These are phyloP conservation scores for Garcia nutans DNA, from an alignment of 345 rosid genomes.

Conservation along the genomic window DNA sequence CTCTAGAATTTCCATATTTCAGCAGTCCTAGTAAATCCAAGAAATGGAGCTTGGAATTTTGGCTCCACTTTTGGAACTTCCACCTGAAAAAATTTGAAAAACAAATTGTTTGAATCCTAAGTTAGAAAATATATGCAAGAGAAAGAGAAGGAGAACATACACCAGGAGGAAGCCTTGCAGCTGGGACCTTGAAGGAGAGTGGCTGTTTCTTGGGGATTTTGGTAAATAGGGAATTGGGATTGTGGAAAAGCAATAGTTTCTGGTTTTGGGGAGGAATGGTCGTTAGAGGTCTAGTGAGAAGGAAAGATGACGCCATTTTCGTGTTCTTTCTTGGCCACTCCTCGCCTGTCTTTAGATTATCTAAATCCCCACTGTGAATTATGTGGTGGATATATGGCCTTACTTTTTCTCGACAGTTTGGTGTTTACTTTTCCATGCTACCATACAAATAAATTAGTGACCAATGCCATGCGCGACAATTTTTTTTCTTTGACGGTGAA, in stretches of 20 bases:
- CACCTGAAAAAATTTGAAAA: constrained; percentile 34
- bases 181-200: constrained; percentile 40
- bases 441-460: too few relatives aligned
- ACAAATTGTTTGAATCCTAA: neutral
- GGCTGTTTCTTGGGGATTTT: constrained; percentile 26
- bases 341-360: too few relatives aligned
- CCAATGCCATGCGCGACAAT: too few relatives aligned
- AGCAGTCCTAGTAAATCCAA: constrained; percentile 77
- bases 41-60: constrained; percentile 57
- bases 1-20: constrained; percentile 94
- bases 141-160: constrained; percentile 27
- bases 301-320: constrained; percentile 22
- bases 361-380: neutral
- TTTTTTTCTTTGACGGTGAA: too few relatives aligned
- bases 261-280: constrained; percentile 19
- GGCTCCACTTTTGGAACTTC: constrained; percentile 74
- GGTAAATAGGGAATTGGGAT: neutral
- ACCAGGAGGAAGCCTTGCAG: constrained; percentile 66
- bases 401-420: neutral
- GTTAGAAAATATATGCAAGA: neutral
- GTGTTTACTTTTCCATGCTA: neutral
- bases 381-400: neutral
- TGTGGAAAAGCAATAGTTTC: constrained; percentile 19
- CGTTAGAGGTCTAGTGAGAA: constrained; percentile 18
- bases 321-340: neutral